phyloP scores from a whole-genome alignment of 2,329 filamentous ascomycete genomes.

The Fusarium equiseti region DNA sequence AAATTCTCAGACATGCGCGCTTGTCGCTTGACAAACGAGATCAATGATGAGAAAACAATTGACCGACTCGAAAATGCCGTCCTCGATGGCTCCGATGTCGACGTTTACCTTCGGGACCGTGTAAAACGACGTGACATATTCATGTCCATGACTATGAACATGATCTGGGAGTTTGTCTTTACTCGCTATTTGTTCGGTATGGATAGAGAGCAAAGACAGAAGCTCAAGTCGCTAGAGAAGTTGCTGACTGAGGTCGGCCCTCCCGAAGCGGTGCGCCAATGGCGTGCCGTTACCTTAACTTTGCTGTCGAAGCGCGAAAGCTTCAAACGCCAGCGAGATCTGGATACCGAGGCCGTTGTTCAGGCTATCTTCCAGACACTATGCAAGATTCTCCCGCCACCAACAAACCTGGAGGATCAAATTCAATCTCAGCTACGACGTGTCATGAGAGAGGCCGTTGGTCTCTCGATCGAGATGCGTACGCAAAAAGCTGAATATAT shows the following conservation, averaged over 20 bases:
- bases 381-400: slow-evolving; percentile 86
- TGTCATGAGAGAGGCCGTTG: slow-evolving; percentile 89
- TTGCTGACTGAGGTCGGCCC: slow-evolving; percentile 89
- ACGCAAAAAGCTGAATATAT: slow-evolving; percentile 97
- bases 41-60: slow-evolving; percentile 92
- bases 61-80: slow-evolving; percentile 95
- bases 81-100: slow-evolving; percentile 93
- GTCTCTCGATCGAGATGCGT: slow-evolving; percentile 95
- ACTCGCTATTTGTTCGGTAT: slow-evolving; percentile 98
- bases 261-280: slow-evolving; percentile 89
- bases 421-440: slow-evolving; percentile 87
- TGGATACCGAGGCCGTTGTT: slow-evolving; percentile 96
- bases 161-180: slow-evolving; percentile 99
- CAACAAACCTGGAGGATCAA: slow-evolving; percentile 81
- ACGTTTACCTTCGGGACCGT: slow-evolving; percentile 87
- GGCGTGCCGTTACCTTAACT: slow-evolving; percentile 95
- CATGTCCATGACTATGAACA: slow-evolving; percentile 98
- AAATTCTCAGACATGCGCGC: slow-evolving; percentile 95
- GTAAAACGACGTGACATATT: slow-evolving; percentile 92
- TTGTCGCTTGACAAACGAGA: slow-evolving; percentile 84
- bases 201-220: slow-evolving; percentile 97
- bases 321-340: slow-evolving; percentile 85
- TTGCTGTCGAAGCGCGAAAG: slow-evolving; percentile 82
- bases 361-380: slow-evolving; percentile 86
- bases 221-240: slow-evolving; percentile 96